Evolutionary conservation across 306 rosid species (phyloP), one percentile per base, ranked within the genome.

Genomic region (Fragaria nilgerrensis): DNA sequence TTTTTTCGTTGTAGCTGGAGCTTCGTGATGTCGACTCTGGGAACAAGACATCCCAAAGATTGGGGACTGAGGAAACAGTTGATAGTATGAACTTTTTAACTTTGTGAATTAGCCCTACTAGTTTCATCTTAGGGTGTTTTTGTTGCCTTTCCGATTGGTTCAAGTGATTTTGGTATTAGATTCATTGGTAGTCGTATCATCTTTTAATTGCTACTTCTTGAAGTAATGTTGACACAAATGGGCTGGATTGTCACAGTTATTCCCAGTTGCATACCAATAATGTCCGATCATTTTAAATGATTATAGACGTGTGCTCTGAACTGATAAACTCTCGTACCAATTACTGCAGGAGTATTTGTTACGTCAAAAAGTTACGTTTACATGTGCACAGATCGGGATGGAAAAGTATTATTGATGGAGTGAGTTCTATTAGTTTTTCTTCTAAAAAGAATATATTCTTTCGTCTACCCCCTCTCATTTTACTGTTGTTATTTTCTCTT

Each of bases 341-440:
- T 83, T 81, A 34, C 79, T 87, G 85, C 95, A 94, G 97, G 82
- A 81, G 90, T 88, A 49, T 87, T 78, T 74, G 91, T 90, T 76
- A 86, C 67, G 32, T 88, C 88, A 55, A 91, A 87, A 82, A 73
- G 76, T 82, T 92, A 85, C 85, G 79, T 92, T 70, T 92, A 84
- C 79, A 90, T 94, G 98, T 94, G 97, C 85, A 90, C 81, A 48
- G 98, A 95, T 75, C 89, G 80, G 53, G 97, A 92, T 78, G 96
- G 96, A 59, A 89, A 90, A 82, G 85, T 92, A 3, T 82, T 92
- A 65, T 79, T 95, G 70, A 88, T 95, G 96, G 97, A 94, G 98
- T 92, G 86, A 89, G 97, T 92, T 79, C 37, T 75, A 78, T 41
- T 23, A 58, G 2, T 39, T 72, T 23, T 45, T 23, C 5, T 22